A percentile compares a stretch with the other conserved stretches of the same genome.
phyloP scores from a whole-genome alignment of 495 filamentous ascomycete genomes.

The Penicillium mononematosum region DNA sequence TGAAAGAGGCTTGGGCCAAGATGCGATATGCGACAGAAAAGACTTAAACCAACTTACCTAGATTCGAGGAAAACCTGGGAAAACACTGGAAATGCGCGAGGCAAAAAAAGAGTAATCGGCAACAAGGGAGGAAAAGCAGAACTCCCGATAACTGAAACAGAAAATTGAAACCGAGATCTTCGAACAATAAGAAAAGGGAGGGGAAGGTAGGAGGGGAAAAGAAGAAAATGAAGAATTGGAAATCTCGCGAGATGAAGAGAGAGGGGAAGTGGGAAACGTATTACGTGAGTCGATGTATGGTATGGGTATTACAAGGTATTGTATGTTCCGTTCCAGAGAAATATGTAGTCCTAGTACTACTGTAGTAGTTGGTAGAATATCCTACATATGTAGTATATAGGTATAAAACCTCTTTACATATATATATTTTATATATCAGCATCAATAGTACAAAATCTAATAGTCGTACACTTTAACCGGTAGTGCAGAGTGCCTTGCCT shows the following conservation, averaged over 20 bases:
- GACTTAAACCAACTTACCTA: conserved; percentile 22
- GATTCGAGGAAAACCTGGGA: conserved; percentile 19
- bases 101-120: conserved; percentile 25
- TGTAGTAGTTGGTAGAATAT: not conserved
- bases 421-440: not conserved
- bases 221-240: conserved; percentile 49
- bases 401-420: not conserved
- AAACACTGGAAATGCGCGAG: conserved; percentile 34
- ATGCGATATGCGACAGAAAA: conserved; percentile 6
- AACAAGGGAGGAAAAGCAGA: conserved; percentile 26
- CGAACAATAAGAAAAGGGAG: conserved; percentile 39
- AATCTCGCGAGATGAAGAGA: conserved; percentile 26
- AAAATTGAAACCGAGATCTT: conserved; percentile 33
- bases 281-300: conserved; percentile 10
- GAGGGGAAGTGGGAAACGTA: conserved; percentile 40
- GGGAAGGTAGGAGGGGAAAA: conserved; percentile 34
- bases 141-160: conserved; percentile 33
- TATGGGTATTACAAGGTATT: conserved; percentile 17
- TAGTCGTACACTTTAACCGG: not conserved
- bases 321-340: conserved; percentile 10
- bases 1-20: conserved; percentile 21
- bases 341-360: not conserved
- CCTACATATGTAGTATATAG: too few species aligned
- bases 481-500: conserved; percentile 6
- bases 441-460: conserved; percentile 4